These are phyloP conservation scores for Gautieria morchelliformis DNA, from an alignment of 768 basidiomycete genomes.

Conservation along the genomic window DNA sequence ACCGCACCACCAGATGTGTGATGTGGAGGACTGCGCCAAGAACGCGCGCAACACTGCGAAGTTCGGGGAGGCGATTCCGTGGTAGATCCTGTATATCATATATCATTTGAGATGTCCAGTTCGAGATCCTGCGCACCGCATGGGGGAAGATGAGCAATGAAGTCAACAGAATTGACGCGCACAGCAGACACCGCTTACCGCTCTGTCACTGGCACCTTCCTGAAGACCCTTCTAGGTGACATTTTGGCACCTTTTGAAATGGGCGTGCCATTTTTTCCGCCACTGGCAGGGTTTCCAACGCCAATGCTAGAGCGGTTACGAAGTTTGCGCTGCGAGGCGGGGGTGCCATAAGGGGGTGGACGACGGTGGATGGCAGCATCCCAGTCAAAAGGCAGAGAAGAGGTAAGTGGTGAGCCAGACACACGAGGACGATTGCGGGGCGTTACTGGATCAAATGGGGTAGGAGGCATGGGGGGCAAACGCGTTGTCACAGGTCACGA, in stretches of 20 bases:
- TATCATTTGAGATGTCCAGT: slow-evolving; percentile 42
- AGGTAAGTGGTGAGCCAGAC: slow-evolving; percentile 40
- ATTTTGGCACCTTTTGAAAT: not conserved
- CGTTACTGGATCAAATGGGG: slow-evolving; percentile 3
- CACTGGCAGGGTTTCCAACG: slow-evolving; percentile 27
- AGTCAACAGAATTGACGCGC: not conserved
- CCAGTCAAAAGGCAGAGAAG: slow-evolving; percentile 79
- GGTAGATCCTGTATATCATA: slow-evolving; percentile 79
- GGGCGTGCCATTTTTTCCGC: not conserved
- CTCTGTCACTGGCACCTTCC: slow-evolving; percentile 4
- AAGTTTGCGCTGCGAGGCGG: slow-evolving; percentile 28
- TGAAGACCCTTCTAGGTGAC: not conserved
- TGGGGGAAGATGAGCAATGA: not conserved
- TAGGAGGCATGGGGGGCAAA: not conserved
- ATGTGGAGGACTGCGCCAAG: slow-evolving; percentile 58
- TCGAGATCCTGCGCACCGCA: not conserved
- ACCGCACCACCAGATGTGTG: slow-evolving; percentile 55
- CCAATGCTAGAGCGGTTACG: slow-evolving; percentile 25
- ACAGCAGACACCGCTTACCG: not conserved
- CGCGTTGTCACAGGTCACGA: slow-evolving; percentile 5
- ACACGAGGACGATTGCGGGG: slow-evolving; percentile 1
- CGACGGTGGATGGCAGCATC: slow-evolving; percentile 63
- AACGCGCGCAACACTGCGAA: slow-evolving; percentile 55
- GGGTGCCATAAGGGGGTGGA: slow-evolving; percentile 66
- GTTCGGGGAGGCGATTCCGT: slow-evolving; percentile 66